Conservation (phyloP, 345 rosid species). For the Citrus sinensis region DNA sequence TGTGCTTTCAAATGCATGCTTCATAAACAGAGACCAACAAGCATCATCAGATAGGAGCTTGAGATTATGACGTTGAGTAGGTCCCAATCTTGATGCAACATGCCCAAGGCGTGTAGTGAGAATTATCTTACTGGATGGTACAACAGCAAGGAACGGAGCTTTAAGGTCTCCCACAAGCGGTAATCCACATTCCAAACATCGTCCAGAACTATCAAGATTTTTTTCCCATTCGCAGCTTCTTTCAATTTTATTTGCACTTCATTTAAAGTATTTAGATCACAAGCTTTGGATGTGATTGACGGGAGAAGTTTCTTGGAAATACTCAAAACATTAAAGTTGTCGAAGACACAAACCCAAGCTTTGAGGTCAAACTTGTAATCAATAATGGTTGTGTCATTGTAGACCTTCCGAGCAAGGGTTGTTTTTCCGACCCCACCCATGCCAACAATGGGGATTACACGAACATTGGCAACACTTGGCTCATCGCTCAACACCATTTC, state of each 20-base stretch:
- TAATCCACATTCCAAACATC: not conserved
- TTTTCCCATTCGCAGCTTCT: not conserved
- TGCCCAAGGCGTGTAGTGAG: not conserved
- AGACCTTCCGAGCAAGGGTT: not conserved
- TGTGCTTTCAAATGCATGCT: not conserved
- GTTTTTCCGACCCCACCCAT: not conserved
- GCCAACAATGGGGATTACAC: not conserved
- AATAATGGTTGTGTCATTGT: not conserved
- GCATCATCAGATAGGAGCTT: constrained; percentile 3
- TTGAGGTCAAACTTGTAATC: not conserved
- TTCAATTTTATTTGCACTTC: not conserved
- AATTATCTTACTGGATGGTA: not conserved
- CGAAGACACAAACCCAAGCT: not conserved
- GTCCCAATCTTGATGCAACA: not conserved
- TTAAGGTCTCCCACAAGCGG: not conserved
- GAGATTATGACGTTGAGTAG: not conserved
- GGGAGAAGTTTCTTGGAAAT: not conserved
- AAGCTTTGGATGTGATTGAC: not conserved
- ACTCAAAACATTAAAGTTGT: not conserved
- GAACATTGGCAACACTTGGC: not conserved
- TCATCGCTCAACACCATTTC: not conserved
- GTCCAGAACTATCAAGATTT: not conserved
- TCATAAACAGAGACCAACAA: constrained; percentile 6
- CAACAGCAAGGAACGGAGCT: not conserved
- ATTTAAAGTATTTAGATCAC: not conserved